Evolutionary conservation across 345 rosid genomes (phyloP).

Genomic region (Eutrema japonicum): DNA sequence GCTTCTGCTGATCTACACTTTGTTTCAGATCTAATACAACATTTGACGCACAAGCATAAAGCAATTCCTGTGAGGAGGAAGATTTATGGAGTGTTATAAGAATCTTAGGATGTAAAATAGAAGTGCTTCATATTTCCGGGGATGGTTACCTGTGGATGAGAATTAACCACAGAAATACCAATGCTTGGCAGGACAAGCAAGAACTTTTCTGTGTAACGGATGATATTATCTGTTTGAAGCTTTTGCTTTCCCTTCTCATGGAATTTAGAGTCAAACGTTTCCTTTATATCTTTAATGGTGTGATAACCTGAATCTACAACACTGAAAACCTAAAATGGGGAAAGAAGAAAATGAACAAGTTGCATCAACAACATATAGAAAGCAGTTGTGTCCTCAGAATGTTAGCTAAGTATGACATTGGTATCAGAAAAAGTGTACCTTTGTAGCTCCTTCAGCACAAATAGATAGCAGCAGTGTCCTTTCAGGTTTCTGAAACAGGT

Average conservation of each 20-base stretch:
- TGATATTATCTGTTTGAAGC: constrained; percentile 52
- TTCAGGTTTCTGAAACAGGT: constrained; percentile 76
- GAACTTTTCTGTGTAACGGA: constrained; percentile 68
- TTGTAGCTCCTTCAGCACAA: constrained; percentile 83
- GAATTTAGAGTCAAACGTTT: constrained; percentile 41
- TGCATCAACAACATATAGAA: constrained; percentile 17
- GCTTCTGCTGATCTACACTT: constrained; percentile 80
- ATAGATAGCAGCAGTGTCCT: constrained; percentile 71
- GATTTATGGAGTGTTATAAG: constrained; percentile 31
- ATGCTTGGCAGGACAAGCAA: constrained; percentile 65
- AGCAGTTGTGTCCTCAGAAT: constrained; percentile 18
- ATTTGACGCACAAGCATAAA: constrained; percentile 80
- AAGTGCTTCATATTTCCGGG: neutral
- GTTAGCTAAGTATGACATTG: constrained; percentile 3
- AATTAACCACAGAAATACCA: constrained; percentile 79
- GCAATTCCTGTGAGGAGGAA: constrained; percentile 67
- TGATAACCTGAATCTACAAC: constrained; percentile 84
- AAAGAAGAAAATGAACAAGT: constrained; percentile 32
- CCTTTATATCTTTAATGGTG: constrained; percentile 55
- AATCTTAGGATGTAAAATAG: constrained; percentile 17
- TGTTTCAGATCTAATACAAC: constrained; percentile 64
- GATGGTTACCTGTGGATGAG: constrained; percentile 70
- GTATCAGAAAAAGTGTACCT: constrained; percentile 53
- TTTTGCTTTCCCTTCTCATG: constrained; percentile 55
- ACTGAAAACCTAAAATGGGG: constrained; percentile 66